Base-by-base conservation (phyloP, 176 grass and related monocot genomes). In the Eleusine indica region DNA sequence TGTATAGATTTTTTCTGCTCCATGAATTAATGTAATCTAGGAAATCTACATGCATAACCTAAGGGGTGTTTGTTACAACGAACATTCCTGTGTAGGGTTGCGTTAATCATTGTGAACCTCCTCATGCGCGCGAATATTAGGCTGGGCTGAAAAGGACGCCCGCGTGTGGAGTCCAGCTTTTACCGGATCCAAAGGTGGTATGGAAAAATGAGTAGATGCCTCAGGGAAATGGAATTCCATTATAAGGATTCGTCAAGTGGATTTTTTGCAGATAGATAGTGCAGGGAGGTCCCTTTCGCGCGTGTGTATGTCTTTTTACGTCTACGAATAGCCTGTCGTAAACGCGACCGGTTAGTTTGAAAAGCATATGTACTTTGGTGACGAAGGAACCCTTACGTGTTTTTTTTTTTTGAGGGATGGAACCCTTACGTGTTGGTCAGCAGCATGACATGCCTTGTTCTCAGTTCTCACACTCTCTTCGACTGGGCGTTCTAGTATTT, bases 71-170 rank as follows among this genome's bases (percentile, higher is more conserved):
- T 37, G n/a, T 37, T 84, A 69, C 40, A 57, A 39, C 38, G 51
- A 74, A 80, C 41, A 80, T 89, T 84, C 51, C 29, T 68, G 22
- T 43, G 57, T 22, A 67, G 15, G 41, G 12, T 14, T 19, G 15
- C 38, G 19, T 19, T 63, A 42, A 80, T 84, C 40, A 89, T 84
- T 68, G 63, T 47, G 77, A 79, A 48, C 70, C 76, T 75, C 30
- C 76, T 35, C 69, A 84, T 51, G 81, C 41, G 70, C 62, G 70
- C 62, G 81, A 88, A 88, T 80, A 82, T 84, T 84, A 84, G 81
- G 87, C 62, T 74, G 21, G 15, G 11, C 21, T 74, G 47, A 74
- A 74, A 88, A 84, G 62, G 87, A 88, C 74, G 25, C 47, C 5
- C 21, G 57, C 29, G 29, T 67, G 73, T 60, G 16, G 11, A 30